Evolutionary conservation across 495 filamentous ascomycete genomes (phyloP).

Genomic region (Staphylotrichum longicolle): DNA sequence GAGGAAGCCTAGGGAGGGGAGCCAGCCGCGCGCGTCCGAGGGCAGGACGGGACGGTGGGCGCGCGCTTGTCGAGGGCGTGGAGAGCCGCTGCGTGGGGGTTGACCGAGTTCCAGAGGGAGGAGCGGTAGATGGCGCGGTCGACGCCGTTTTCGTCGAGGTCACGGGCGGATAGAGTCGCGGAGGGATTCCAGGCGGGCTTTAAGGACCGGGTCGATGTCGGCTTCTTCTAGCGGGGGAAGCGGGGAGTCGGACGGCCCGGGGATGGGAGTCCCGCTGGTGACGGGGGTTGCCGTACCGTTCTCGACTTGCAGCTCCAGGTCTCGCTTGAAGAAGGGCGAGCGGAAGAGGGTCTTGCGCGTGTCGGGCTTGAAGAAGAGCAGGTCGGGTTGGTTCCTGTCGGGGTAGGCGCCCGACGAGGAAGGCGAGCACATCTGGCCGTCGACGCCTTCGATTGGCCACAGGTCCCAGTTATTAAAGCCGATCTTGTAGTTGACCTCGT

Average conservation of each 20-base stretch:
- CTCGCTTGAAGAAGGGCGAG: constrained; percentile 6
- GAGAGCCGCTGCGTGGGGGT: neutral
- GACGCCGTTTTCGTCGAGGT: constrained; percentile 2
- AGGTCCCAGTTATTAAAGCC: constrained; percentile 5
- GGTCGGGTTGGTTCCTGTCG: neutral
- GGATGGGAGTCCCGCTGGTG: neutral
- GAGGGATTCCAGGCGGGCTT: neutral
- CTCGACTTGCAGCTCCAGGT: constrained; percentile 1
- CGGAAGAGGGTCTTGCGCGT: constrained; percentile 11
- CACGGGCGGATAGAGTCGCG: neutral
- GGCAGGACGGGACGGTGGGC: neutral
- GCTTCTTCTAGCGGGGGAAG: neutral
- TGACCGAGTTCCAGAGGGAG: neutral
- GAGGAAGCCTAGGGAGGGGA: neutral
- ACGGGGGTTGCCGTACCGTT: neutral
- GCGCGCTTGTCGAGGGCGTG: constrained; percentile 5
- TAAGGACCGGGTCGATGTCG: constrained; percentile 3
- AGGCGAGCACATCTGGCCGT: constrained; percentile 10
- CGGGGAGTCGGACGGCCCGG: neutral
- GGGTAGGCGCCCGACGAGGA: constrained; percentile 1
- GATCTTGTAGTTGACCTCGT: constrained; percentile 1
- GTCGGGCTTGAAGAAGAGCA: constrained; percentile 7
- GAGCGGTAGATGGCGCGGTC: constrained; percentile 5
- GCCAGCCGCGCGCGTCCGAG: neutral
- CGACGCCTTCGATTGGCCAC: constrained; percentile 2